Evolutionary conservation across 148 eudicot species (phyloP), one percentile per base, ranked within the genome.

Genomic region (Spergularia bocconei): DNA sequence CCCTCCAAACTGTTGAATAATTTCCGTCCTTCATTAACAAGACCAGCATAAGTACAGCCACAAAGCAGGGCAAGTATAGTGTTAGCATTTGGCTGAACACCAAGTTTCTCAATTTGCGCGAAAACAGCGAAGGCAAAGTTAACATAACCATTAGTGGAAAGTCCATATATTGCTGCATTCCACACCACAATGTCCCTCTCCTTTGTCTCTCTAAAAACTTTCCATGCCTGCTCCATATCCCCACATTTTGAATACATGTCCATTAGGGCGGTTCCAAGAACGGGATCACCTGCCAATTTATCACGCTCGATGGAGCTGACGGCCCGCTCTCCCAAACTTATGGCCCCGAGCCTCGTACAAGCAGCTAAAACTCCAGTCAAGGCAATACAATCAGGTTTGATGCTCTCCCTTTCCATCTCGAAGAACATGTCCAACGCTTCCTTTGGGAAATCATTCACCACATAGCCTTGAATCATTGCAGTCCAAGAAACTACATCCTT

Each of bases 191-290:
- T 57, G 51, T 89, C 93, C 75, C 79, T 89, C 70, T 72, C 87
- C n/a, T 79, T 82, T 74, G 86, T 86, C 50, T 66, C 84, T 74
- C 44, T 79, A 50, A 89, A 89, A 47, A 87, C 72, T 14, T 71
- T 80, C 86, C 91, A 85, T n/a, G 93, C 85, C 3, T 59, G 53
- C 13, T 7, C 75, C 75, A 84, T 71, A 60, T 81, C 71, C 47
- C 93, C 93, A 80, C 89, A 87, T 81, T 87, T 89, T 47, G 91
- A 77, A 63, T 89, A 89, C 93, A 87, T 85, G 80, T 89, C 90
- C 76, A 89, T 80, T n/a, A 89, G 39, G 11, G 90, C 78, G 13
- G 88, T 87, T 23, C 88, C 88, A 54, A 87, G 57, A 70, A 82
- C 74, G 66, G 80, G 84, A 75, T 87, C 77, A 1, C 67, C 69